Evolutionary conservation across 2,329 filamentous ascomycete species (phyloP), one percentile per base, ranked within the genome.

Genomic region (Cercospora citrullina): DNA sequence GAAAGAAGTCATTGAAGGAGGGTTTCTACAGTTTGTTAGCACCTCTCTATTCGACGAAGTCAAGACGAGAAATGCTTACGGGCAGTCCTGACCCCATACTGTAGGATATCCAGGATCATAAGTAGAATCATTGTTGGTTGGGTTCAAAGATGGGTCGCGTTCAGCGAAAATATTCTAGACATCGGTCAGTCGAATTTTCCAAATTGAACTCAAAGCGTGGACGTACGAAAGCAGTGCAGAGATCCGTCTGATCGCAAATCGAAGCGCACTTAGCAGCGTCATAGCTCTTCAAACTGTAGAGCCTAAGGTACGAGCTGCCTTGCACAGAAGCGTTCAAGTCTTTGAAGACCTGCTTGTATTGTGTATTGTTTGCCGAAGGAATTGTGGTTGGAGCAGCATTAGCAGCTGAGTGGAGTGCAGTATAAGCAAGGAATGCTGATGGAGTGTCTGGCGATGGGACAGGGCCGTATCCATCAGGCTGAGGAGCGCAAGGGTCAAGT

Each of bases 391-490:
- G 72, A 7, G 74, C 74, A 33, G 71, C 66, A n/a, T 67, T 63
- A 12, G 71, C 71, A 9, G 36, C 51, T 5, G 66, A 67, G 57
- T 70, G 69, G 5, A 72, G 63, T 3, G 45, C 18, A 16, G 64
- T 51, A 63, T 69, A 76, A 61, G 51, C 70, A 67, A 69, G 67
- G 73, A 74, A 78, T 62, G 71, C 74, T 59, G 66, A 69, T 2
- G 63, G 66, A 51, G 74, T 75, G 65, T 75, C 74, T n/a, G 72
- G 64, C 2, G 57, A 63, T 28, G 70, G 70, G 1, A 72, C 70
- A 23, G 79, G 79, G 9, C 76, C 78, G 60, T 77, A 76, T 21
- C 74, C 77, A 63, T 79, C 76, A 14, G 78, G 78, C 68, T 80
- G 78, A 65, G 77, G 74, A 23, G 77, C 75, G 68, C 79, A 81